Conservation (phyloP, 1,139 yeast genomes). For the Pichia sp. region DNA sequence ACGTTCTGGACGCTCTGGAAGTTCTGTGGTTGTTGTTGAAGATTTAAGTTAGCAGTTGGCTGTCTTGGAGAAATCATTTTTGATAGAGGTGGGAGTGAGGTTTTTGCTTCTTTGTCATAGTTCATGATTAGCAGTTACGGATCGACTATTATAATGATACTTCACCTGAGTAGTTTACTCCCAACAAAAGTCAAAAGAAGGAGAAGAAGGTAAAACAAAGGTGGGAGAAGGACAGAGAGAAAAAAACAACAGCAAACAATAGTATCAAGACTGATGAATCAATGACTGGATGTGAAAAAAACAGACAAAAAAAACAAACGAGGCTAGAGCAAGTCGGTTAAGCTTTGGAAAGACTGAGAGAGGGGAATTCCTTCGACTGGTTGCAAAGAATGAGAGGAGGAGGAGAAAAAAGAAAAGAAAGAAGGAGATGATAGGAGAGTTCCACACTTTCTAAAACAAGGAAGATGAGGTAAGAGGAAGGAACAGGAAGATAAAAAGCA, state of each 20-base stretch:
- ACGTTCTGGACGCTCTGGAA: not conserved
- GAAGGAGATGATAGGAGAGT: not conserved
- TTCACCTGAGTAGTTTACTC: not conserved
- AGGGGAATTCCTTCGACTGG: no score
- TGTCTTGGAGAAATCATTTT: slow-evolving; percentile 27
- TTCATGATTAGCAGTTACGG: not conserved
- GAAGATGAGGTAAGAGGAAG: not conserved
- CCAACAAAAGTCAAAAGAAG: not conserved
- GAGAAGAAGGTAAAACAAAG: slow-evolving; percentile 1
- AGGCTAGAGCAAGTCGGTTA: not conserved
- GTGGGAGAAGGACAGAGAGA: not conserved
- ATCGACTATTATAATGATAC: no score
- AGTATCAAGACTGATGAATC: not conserved
- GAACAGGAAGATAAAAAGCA: not conserved
- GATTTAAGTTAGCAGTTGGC: slow-evolving; percentile 8
- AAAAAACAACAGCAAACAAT: not conserved
- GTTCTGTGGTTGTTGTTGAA: slow-evolving; percentile 1
- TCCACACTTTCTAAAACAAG: not conserved
- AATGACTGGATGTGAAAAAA: not conserved
- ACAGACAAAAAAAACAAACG: not conserved
- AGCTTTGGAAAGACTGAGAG: not conserved
- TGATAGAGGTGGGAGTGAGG: slow-evolving; percentile 27
- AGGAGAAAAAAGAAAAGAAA: not conserved
- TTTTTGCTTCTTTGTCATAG: slow-evolving; percentile 21
- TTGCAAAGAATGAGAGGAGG: no score